These are phyloP conservation scores for Curvularia eragrostidis DNA, from an alignment of 2,329 filamentous ascomycete genomes.

Conservation along the genomic window DNA sequence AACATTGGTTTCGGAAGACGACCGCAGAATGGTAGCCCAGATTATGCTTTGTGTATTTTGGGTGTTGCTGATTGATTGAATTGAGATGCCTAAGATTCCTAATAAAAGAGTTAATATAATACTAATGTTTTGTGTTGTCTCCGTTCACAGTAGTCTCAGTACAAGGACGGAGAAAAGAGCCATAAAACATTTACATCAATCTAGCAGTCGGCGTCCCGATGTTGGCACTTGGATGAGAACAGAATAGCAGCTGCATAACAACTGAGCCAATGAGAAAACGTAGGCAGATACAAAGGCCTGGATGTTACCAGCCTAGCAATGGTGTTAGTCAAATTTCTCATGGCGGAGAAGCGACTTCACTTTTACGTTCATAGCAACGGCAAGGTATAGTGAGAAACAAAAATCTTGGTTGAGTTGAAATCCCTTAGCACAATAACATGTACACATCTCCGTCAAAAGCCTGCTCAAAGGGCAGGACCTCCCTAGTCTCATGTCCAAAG, in stretches of 20 bases:
- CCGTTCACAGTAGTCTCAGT: too few species aligned
- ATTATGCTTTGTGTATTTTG: background rate
- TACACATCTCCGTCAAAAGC: background rate
- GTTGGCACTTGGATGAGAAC: too few species aligned
- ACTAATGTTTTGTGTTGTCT: too few species aligned
- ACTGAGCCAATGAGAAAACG: background rate
- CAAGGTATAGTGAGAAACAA: background rate
- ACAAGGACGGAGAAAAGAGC: background rate
- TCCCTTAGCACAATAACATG: background rate
- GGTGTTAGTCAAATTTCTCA: too few species aligned
- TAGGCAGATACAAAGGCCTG: background rate
- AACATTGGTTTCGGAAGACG: background rate
- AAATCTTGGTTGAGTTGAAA: background rate
- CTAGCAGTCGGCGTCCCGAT: too few species aligned
- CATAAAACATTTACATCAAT: background rate
- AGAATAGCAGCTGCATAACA: too few species aligned
- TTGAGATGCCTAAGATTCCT: too few species aligned
- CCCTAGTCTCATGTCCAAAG: background rate
- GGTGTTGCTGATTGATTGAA: too few species aligned
- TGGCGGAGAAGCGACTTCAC: background rate
- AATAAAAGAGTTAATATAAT: too few species aligned
- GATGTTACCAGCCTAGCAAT: too few species aligned
- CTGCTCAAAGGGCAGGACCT: too few species aligned
- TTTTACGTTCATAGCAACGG: background rate
- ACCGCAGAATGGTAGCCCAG: background rate